These are phyloP conservation scores for Dichotomocladium elegans DNA, from an alignment of 371 early-diverging fungal genomes.

Conservation along the genomic window DNA sequence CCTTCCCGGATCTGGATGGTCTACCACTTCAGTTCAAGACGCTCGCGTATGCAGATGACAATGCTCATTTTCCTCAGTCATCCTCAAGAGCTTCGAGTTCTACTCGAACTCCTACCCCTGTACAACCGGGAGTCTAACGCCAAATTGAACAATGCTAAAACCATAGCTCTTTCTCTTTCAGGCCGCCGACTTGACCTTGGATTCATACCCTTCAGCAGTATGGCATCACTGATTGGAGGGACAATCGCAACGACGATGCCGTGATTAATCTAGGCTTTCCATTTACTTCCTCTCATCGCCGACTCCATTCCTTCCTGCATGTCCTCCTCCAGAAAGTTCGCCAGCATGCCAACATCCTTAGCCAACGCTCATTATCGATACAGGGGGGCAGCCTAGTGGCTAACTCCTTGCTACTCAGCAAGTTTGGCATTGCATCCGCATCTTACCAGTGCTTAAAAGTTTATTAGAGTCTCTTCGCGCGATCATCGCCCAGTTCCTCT, in stretches of 20 bases:
- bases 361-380: background rate
- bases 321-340: slow-evolving; percentile 4
- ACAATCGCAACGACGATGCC: background rate
- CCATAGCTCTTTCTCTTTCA: background rate
- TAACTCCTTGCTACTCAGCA: background rate
- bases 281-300: slow-evolving; percentile 1
- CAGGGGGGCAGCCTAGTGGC: background rate
- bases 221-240: slow-evolving; percentile 11
- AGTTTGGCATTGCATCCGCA: background rate
- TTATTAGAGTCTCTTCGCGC: background rate
- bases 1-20: background rate
- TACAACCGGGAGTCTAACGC: background rate
- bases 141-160: background rate
- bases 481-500: background rate
- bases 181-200: slow-evolving; percentile 2
- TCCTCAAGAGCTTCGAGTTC: background rate
- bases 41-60: slow-evolving; percentile 12
- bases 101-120: background rate
- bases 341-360: background rate
- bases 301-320: slow-evolving; percentile 10
- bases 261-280: slow-evolving; percentile 20
- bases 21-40: background rate
- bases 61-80: slow-evolving; percentile 1
- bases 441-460: background rate
- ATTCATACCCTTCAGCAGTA: background rate